Conservation (phyloP, 225 moss, liverwort and hornwort species). For the Climacium dendroides region DNA sequence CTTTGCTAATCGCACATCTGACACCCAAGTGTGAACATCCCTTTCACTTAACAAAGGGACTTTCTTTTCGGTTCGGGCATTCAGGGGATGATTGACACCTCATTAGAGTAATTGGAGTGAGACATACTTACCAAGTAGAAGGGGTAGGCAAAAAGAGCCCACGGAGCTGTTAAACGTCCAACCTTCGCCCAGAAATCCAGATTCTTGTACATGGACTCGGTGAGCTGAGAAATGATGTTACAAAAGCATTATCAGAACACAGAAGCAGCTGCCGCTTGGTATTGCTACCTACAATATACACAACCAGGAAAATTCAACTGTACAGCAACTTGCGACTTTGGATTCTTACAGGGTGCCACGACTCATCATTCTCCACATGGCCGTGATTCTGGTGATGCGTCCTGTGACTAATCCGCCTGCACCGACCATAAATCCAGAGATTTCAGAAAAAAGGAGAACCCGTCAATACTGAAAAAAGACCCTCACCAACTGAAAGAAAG, state of each 20-base stretch:
- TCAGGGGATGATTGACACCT: not conserved
- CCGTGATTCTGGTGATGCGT: conserved; percentile 96
- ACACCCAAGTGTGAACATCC: not conserved
- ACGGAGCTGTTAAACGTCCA: conserved; percentile 56
- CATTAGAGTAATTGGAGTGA: not conserved
- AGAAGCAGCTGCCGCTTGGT: not conserved
- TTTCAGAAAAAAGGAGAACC: not conserved
- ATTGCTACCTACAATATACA: not conserved
- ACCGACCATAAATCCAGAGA: not conserved
- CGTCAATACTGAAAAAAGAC: not conserved
- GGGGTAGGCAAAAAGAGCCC: conserved; percentile 69
- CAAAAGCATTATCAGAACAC: not conserved
- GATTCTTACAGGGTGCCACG: conserved; percentile 67
- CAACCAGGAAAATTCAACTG: not conserved
- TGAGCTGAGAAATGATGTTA: not conserved
- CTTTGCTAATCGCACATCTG: not conserved
- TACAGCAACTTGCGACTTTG: not conserved
- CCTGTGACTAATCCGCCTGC: conserved; percentile 81
- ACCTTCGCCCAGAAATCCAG: not conserved
- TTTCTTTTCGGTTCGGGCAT: not conserved
- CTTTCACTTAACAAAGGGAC: not conserved
- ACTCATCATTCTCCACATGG: conserved; percentile 92
- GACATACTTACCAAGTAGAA: conserved; percentile 62
- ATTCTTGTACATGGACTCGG: conserved; percentile 18
- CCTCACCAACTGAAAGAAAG: not conserved